Evolutionary conservation across 108 stramenopile genomes (phyloP), one percentile per base, ranked within the genome.

Genomic region (Nitzschia sp.): DNA sequence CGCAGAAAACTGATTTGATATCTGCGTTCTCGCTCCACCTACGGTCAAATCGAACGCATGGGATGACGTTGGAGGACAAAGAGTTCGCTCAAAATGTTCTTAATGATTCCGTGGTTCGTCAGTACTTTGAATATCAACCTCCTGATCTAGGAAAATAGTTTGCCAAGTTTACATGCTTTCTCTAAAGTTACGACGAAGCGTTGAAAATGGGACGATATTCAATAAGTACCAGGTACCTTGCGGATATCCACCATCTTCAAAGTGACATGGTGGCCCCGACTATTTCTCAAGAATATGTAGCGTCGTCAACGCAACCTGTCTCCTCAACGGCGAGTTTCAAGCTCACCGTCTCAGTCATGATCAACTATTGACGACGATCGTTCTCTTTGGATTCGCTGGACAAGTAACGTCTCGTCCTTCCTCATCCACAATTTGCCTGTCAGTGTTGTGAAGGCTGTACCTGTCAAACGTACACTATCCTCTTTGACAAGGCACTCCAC

Each of bases 401-500:
- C 63, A 5, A 48, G 48, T 64, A 33, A 32, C 48, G 50, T 64
- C 48, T 72, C 47, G n/a, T 23, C 16, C 33, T 53, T 33, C 69
- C 46, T 70, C 66, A 80, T 69, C 38, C 27, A 58, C 5, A 80
- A 59, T 4, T 29, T 63, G 30, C 80, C 80, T 48, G 34, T 73
- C 63, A 91, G 48, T 33, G 83, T 82, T 27, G 76, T 86, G 2
- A 85, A 66, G 3, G 85, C 83, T 11, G 85, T 80, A n/a, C 90
- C 90, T 46, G 82, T 72, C 41, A 91, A 74, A 28, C 70, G 71
- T 8, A 91, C 80, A 1, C 11, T 38, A 23, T 82, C 82, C 13
- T 80, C 83, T 57, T 57, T 36, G 44, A 93, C 61, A 16, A 65
- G 71, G 66, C 94, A 96, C 73, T 85, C 86, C 29, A 96, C 89